A percentile compares a stretch with the other conserved stretches of the same genome.
These are phyloP conservation scores for Phylloporus rhodoxanthus DNA, from an alignment of 768 basidiomycete species.

Conservation along the genomic window DNA sequence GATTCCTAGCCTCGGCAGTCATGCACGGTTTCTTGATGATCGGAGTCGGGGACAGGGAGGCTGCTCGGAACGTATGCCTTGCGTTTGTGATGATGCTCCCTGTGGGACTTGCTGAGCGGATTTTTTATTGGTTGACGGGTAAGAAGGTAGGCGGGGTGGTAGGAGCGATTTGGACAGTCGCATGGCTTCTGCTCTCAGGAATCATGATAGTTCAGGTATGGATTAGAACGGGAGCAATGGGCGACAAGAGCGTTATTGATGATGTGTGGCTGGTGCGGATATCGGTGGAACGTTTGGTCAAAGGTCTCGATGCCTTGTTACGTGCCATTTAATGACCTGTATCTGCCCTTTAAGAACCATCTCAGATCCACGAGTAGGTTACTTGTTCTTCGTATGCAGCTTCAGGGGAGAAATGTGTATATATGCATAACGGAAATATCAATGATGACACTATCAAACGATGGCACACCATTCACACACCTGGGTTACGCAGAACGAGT, in stretches of 20 bases:
- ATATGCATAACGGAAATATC: background rate
- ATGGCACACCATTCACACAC: background rate
- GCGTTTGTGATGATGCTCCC: slow-evolving; percentile 51
- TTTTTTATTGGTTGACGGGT: slow-evolving; percentile 17
- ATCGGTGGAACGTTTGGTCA: too few relatives aligned
- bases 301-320: slow-evolving; percentile 48
- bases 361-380: too few relatives aligned
- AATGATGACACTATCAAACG: background rate
- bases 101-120: slow-evolving; percentile 39
- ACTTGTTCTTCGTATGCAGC: background rate
- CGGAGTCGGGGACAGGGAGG: slow-evolving; percentile 44
- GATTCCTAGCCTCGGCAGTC: slow-evolving; percentile 51
- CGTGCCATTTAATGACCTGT: too few relatives aligned
- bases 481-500: background rate
- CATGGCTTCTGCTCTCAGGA: slow-evolving; percentile 24
- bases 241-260: too few relatives aligned
- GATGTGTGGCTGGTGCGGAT: too few relatives aligned
- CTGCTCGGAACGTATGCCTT: slow-evolving; percentile 31
- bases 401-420: background rate
- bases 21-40: slow-evolving; percentile 50
- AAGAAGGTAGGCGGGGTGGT: slow-evolving; percentile 25
- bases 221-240: background rate
- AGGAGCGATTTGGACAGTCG: slow-evolving; percentile 35
- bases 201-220: slow-evolving; percentile 21
- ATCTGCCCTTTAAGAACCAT: too few relatives aligned